Conservation (phyloP, 495 filamentous ascomycete genomes). For the Parmelia sp. region DNA sequence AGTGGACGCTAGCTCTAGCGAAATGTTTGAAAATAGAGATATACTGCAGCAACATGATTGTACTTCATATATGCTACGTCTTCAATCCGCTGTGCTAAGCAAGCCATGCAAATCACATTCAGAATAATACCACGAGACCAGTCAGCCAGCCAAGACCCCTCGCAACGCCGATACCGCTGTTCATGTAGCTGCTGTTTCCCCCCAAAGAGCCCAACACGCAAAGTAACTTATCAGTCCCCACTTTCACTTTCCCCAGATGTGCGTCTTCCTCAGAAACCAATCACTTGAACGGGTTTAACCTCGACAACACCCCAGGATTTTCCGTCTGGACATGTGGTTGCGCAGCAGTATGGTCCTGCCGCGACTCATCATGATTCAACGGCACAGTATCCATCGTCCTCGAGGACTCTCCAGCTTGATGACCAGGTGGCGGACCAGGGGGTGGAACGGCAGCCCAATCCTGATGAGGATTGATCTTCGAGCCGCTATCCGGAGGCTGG, state of each 20-base stretch:
- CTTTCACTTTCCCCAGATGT: not conserved
- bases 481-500: conserved; percentile 44
- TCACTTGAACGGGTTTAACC: conserved; percentile 21
- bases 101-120: not conserved
- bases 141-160: not conserved
- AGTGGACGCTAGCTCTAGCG: not conserved
- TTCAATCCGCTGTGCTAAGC: not conserved
- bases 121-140: not conserved
- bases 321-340: conserved; percentile 10
- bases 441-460: conserved; percentile 20
- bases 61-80: not conserved
- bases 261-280: not conserved
- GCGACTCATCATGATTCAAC: conserved; percentile 1
- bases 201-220: not conserved
- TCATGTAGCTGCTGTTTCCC: not conserved
- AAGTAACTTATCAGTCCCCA: not conserved
- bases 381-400: conserved; percentile 12
- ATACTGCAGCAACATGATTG: not conserved
- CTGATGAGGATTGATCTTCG: conserved; percentile 55
- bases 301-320: conserved; percentile 7
- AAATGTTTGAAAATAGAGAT: not conserved
- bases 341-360: not conserved
- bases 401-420: conserved; percentile 17
- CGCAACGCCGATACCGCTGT: not conserved
- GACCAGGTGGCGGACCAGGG: conserved; percentile 20